Evolutionary conservation across 331 rosid genomes (phyloP).

Genomic region (Acacia concinna): DNA sequence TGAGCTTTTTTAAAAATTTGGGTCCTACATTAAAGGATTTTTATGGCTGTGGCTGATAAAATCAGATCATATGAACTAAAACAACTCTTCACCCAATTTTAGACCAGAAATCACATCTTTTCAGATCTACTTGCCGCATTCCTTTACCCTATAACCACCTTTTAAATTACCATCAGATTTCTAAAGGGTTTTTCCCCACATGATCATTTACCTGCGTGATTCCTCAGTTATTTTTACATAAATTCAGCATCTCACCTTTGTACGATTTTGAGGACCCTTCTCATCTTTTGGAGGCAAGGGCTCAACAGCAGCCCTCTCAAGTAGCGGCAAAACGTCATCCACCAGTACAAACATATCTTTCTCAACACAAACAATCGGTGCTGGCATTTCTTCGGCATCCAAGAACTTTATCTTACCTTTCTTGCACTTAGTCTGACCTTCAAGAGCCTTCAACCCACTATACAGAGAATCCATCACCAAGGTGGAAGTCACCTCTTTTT

Average conservation of each 20-base stretch:
- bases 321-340: slow-evolving; percentile 82
- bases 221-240: slow-evolving; percentile 6
- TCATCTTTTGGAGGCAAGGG: slow-evolving; percentile 99
- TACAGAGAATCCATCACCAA: slow-evolving; percentile 96
- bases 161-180: slow-evolving; percentile 3
- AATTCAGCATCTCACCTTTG: slow-evolving; percentile 63
- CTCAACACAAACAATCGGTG: slow-evolving; percentile 86
- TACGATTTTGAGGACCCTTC: slow-evolving; percentile 99
- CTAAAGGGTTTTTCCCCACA: slow-evolving; percentile 6
- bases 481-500: slow-evolving; percentile 97
- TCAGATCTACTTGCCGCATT: slow-evolving; percentile 4
- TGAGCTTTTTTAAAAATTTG: background rate
- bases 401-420: slow-evolving; percentile 59
- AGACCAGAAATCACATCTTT: background rate
- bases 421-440: slow-evolving; percentile 72
- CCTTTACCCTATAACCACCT: background rate
- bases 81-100: background rate
- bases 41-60: background rate
- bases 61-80: background rate
- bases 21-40: background rate
- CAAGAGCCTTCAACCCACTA: slow-evolving; percentile 98
- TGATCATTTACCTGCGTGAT: slow-evolving; percentile 17
- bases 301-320: slow-evolving; percentile 95
- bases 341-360: slow-evolving; percentile 85
- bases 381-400: slow-evolving; percentile 83